phyloP scores from a whole-genome alignment of 2,329 filamentous ascomycete species.

The Pseudogymnoascus sp. region DNA sequence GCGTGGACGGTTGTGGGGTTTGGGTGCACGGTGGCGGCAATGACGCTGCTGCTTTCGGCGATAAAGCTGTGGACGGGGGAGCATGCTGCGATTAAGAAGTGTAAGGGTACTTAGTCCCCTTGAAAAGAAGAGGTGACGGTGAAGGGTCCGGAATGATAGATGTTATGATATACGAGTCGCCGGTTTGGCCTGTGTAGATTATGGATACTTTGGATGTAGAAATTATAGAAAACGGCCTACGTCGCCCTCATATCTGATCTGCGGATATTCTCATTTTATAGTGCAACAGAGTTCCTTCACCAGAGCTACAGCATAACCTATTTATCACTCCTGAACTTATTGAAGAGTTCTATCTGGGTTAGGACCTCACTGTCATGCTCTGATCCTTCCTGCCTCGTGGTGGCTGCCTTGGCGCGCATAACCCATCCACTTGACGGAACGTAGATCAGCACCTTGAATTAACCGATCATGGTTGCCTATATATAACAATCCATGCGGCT shows the following conservation, averaged over 20 bases:
- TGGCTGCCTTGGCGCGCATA: background rate
- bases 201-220: background rate
- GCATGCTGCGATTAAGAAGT: background rate
- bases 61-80: background rate
- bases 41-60: constrained; percentile 13
- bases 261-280: too few species aligned
- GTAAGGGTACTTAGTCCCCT: background rate
- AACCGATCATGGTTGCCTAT: background rate
- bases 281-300: too few species aligned
- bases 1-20: constrained; percentile 71
- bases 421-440: background rate
- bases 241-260: too few species aligned
- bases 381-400: background rate
- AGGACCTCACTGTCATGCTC: too few species aligned
- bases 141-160: background rate
- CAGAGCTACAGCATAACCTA: too few species aligned
- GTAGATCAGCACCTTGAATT: background rate
- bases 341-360: too few species aligned
- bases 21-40: constrained; percentile 56
- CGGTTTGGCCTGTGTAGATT: background rate
- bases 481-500: background rate
- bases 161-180: background rate
- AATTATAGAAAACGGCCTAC: background rate
- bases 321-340: too few species aligned
- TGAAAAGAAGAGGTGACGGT: background rate